These are phyloP conservation scores for Phytophthora agathidicida DNA, from an alignment of 352 stramenopile genomes.

Conservation along the genomic window DNA sequence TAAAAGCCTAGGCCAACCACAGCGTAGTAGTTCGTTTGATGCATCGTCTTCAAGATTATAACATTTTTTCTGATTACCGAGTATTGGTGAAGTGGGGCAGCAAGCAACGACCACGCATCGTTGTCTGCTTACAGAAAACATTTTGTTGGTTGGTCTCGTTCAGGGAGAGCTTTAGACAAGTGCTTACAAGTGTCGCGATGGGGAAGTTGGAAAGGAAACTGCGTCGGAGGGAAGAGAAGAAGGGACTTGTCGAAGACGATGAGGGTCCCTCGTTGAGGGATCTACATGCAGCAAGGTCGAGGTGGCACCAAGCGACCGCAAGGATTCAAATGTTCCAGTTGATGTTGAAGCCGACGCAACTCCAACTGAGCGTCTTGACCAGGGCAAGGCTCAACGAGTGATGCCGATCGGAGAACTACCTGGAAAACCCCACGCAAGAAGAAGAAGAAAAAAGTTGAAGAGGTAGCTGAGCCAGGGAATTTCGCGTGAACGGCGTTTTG, in stretches of 20 bases:
- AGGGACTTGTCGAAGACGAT: conserved; percentile 23
- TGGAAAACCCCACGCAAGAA: conserved; percentile 34
- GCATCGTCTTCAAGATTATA: no score
- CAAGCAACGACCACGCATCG: no score
- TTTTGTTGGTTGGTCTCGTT: no score
- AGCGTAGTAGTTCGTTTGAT: no score
- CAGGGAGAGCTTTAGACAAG: no score
- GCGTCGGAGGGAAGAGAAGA: conserved; percentile 36
- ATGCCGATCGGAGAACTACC: conserved; percentile 31
- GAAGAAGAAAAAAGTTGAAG: conserved; percentile 32
- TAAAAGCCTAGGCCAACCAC: no score
- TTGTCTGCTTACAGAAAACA: no score
- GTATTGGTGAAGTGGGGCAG: no score
- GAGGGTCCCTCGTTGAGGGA: no score
- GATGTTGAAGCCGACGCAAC: conserved; percentile 4
- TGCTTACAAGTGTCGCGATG: no score
- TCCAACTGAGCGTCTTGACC: not conserved
- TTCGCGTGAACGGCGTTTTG: conserved; percentile 72
- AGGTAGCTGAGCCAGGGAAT: conserved; percentile 31
- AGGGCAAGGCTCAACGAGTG: conserved; percentile 25
- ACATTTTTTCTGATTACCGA: no score
- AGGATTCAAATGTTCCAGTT: conserved; percentile 2
- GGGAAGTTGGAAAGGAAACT: conserved; percentile 34
- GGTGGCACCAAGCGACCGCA: conserved; percentile 10
- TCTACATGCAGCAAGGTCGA: conserved; percentile 35